Percentiles rank a stretch among this genome's conserved stretches.
phyloP scores from a whole-genome alignment of 345 rosid species.

The Stellera chamaejasme region DNA sequence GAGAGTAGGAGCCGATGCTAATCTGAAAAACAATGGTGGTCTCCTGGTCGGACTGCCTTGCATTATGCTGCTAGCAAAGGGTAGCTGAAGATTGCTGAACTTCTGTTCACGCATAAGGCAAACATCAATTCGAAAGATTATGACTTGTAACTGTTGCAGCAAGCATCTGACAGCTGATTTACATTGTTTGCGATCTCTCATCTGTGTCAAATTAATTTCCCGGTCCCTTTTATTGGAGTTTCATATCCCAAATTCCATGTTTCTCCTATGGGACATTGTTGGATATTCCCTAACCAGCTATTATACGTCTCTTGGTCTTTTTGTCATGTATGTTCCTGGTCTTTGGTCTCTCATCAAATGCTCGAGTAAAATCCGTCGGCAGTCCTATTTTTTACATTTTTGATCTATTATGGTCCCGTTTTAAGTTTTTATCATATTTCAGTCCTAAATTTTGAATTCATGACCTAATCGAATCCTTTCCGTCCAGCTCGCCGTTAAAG shows the following conservation, averaged over 20 bases:
- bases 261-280: constrained; percentile 38
- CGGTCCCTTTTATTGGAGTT: no score
- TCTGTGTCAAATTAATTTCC: no score
- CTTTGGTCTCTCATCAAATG: constrained; percentile 99
- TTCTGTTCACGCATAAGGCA: constrained; percentile 56
- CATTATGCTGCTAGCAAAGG: constrained; percentile 99
- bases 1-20: constrained; percentile 62
- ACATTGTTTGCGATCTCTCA: no score
- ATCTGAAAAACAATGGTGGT: constrained; percentile 68
- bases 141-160: constrained; percentile 51
- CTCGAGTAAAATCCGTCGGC: no score
- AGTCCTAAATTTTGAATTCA: no score
- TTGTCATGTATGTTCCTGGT: constrained; percentile 90
- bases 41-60: no score
- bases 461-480: no score
- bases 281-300: constrained; percentile 90
- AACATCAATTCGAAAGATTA: constrained; percentile 58
- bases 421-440: no score
- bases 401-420: no score
- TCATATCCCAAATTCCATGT: constrained; percentile 24
- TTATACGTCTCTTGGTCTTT: constrained; percentile 85
- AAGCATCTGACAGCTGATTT: no score
- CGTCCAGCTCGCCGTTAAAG: no score
- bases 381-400: no score
- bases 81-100: constrained; percentile 52